Evolutionary conservation across 257 asterid species (phyloP), one percentile per base, ranked within the genome.

Genomic region (Gynochthodes officinalis): DNA sequence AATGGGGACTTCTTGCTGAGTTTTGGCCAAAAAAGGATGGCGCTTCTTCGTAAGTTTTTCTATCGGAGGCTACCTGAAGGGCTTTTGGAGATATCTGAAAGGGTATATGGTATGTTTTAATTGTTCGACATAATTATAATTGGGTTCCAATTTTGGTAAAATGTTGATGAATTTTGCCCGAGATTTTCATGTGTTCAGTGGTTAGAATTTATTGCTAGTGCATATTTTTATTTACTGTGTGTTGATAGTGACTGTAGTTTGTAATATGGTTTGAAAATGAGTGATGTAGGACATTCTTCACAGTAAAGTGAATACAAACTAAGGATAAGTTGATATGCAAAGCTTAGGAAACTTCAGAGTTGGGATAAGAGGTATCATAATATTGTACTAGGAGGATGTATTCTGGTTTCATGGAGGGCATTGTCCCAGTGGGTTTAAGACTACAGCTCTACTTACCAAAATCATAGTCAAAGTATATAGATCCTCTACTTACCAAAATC

Each of bases 21-120:
- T 70, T 75, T 57, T 57, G 70, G 79, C 15, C 46, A n/a, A 27
- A 30, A 63, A 71, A 50, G 32, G 55, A 80, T 80, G 83, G 75
- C 80, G 14, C 80, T 75, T 71, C 72, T 75, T 16, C 77, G 78
- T 63, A 71, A 73, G 78, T 61, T 75, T 61, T 75, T 79, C 80
- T 72, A 66, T 66, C 54, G 83, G 78, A 79, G 71, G 73, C 78
- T 80, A 6, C 83, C 83, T 32, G 80, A 79, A 39, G 76, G 80
- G 67, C 75, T 72, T 28, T 58, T 68, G 75, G 84, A 80, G 80
- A 73, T 80, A 52, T 67, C 80, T 52, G 83, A 80, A 63, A 80
- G 84, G 77, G 78, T 80, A 16, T 80, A 71, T 76, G 84, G 84
- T 80, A 80, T 68, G 80, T 67, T 40, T 28, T 30, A 40, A 2